Base-by-base conservation (phyloP, 1,284 basidiomycete genomes). In the Irpex rosettiformis region DNA sequence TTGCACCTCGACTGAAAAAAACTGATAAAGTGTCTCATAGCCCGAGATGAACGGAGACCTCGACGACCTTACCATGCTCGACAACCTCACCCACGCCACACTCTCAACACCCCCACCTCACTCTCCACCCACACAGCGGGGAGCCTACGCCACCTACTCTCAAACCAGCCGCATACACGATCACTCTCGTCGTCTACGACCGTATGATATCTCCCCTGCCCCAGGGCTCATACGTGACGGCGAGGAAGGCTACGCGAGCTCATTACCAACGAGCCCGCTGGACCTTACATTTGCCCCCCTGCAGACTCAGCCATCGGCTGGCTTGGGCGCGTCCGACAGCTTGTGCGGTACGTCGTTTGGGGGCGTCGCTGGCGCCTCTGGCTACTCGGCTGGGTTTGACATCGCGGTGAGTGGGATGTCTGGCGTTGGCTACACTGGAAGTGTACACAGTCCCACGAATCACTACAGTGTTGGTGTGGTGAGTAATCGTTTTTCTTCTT, bases 171-270 rank as follows among this genome's bases (percentile, higher is more conserved):
- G 54, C 54, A 55, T 22, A 40, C 54, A 29, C 21, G n/a, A 22
- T 57, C 49, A 51, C 10, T 59, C 40, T 40, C 54, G 10, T 24
- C 37, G 29, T 59, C 58, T 52, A 54, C 16, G 43, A 45, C 43
- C 43, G 43, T 59, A 54, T 45, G 60, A 62, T 10, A 25, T 55
- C 28, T 37, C 52, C 24, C 62, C 62, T 7, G 24, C 48, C 25
- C 68, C 66, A 8, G 60, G 63, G 27, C 67, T 69, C 21, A 64
- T 69, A 52, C 67, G 66, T 28, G 65, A 64, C 40, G 66, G 65
- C 61, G 69, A 70, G 51, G 70, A 71, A 29, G 69, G 67, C 22
- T 70, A 70, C 64, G 60, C 64, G 47, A 69, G 67, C 60, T 51
- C 48, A 1, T 64, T 70, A 27, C 70, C 70, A 16, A 69, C 66